These are phyloP conservation scores for Hanseniaspora clermontiae DNA, from an alignment of 805 yeast genomes.

Conservation along the genomic window DNA sequence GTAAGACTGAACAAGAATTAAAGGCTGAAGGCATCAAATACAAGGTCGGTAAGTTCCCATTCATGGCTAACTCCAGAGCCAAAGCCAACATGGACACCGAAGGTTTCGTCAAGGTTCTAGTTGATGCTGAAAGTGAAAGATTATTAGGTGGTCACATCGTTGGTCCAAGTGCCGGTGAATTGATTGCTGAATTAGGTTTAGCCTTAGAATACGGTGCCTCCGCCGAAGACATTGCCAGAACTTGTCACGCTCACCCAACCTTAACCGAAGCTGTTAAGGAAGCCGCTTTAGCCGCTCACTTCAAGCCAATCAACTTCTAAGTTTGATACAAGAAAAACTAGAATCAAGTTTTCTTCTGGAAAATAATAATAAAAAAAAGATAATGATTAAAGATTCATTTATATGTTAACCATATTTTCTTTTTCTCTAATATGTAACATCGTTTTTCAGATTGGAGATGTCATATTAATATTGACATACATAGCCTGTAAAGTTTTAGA, in stretches of 20 bases:
- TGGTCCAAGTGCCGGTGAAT: conserved; percentile 98
- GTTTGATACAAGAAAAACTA: neutral
- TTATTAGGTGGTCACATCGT: conserved; percentile 91
- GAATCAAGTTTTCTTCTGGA: neutral
- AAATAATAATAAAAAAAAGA: neutral
- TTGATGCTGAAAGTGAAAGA: conserved; percentile 96
- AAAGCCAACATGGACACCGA: conserved; percentile 95
- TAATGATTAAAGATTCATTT: neutral
- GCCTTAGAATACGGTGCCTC: conserved; percentile 98
- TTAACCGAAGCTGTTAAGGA: conserved; percentile 96
- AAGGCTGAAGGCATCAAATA: conserved; percentile 84
- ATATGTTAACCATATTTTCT: neutral
- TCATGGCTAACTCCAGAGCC: conserved; percentile 98
- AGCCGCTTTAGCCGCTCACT: conserved; percentile 87
- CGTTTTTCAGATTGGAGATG: neutral
- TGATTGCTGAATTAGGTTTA: conserved; percentile 97
- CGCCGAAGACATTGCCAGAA: conserved; percentile 93
- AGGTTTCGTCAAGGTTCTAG: conserved; percentile 89
- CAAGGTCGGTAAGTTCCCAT: conserved; percentile 96
- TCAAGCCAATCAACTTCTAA: conserved; percentile 79
- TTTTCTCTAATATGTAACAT: neutral
- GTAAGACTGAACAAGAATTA: conserved; percentile 87
- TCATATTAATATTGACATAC: no score
- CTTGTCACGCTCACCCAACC: conserved; percentile 98
- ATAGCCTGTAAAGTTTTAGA: no score